A percentile compares a stretch with the other conserved stretches of the same genome.
Evolutionary conservation across 176 grass and related monocot species (phyloP).

Genomic region (Carex pumila): DNA sequence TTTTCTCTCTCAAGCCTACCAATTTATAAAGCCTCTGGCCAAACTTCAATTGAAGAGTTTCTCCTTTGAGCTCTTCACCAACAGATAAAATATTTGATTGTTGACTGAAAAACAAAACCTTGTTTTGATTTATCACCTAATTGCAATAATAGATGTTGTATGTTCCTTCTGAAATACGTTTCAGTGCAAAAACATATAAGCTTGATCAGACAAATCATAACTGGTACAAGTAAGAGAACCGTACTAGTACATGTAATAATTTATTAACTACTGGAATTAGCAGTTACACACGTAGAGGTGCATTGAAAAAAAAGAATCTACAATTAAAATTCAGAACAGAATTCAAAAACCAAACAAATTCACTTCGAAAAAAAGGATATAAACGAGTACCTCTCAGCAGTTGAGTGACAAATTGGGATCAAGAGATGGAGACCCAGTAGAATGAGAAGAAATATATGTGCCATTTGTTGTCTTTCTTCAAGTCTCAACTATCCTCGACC

Average conservation of each 20-base stretch:
- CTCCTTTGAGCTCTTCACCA: constrained; percentile 44
- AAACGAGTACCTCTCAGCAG: neutral
- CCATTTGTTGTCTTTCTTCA: constrained; percentile 5
- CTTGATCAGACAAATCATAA: too few species aligned
- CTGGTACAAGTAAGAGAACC: too few species aligned
- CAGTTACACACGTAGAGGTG: neutral
- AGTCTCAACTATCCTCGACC: neutral
- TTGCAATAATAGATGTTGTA: neutral
- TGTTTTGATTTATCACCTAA: neutral
- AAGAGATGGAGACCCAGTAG: constrained; percentile 1
- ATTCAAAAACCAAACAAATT: neutral
- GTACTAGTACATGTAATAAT: neutral
- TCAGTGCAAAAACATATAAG: neutral
- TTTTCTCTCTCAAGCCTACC: constrained; percentile 30
- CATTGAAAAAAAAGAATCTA: neutral
- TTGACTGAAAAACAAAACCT: constrained; percentile 28
- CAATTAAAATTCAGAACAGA: neutral
- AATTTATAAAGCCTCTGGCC: constrained; percentile 51
- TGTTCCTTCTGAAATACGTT: neutral
- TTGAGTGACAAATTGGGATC: neutral
- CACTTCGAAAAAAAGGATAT: neutral
- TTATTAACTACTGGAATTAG: neutral
- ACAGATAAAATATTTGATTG: constrained; percentile 38
- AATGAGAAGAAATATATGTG: neutral
- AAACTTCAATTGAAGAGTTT: constrained; percentile 46